These are phyloP conservation scores for Xerocomellus intermedius DNA, from an alignment of 768 basidiomycete species.

Conservation along the genomic window DNA sequence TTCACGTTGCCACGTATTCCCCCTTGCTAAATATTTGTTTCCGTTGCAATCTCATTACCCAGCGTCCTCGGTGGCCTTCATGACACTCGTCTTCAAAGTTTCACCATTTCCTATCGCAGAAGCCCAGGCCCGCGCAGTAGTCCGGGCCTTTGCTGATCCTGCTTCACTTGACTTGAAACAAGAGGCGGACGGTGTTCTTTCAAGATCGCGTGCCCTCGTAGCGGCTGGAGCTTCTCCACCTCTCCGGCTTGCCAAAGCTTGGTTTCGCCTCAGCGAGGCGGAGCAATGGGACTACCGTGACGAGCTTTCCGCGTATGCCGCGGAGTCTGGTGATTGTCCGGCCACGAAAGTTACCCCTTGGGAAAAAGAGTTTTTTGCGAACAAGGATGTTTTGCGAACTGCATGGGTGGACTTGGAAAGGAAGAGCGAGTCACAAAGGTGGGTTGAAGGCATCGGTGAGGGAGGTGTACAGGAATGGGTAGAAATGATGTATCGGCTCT, in stretches of 20 bases:
- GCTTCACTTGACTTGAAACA: slow-evolving; percentile 44
- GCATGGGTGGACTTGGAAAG: slow-evolving; percentile 61
- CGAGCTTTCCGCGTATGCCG: slow-evolving; percentile 49
- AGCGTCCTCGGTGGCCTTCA: slow-evolving; percentile 58
- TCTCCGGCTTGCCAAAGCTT: slow-evolving; percentile 47
- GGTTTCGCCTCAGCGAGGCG: slow-evolving; percentile 49
- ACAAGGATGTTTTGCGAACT: slow-evolving; percentile 45
- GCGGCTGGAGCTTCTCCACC: slow-evolving; percentile 33
- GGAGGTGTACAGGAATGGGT: slow-evolving; percentile 62
- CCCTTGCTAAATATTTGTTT: slow-evolving; percentile 69
- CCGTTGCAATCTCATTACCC: slow-evolving; percentile 50
- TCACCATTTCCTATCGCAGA: slow-evolving; percentile 78
- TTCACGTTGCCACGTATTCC: slow-evolving; percentile 65
- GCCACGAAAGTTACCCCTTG: slow-evolving; percentile 46
- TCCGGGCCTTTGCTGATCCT: slow-evolving; percentile 54
- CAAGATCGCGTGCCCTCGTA: slow-evolving; percentile 46
- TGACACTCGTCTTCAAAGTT: slow-evolving; percentile 57
- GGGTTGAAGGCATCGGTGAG: slow-evolving; percentile 64
- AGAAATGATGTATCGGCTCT: slow-evolving; percentile 39
- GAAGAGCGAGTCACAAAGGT: slow-evolving; percentile 54
- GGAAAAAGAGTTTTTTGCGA: slow-evolving; percentile 55
- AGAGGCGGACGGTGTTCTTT: slow-evolving; percentile 50
- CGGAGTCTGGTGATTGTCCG: slow-evolving; percentile 29
- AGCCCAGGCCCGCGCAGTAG: slow-evolving; percentile 66
- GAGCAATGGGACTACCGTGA: slow-evolving; percentile 74